Evolutionary conservation across 2,329 filamentous ascomycete genomes (phyloP).

Genomic region (Plectosphaerella sp.): DNA sequence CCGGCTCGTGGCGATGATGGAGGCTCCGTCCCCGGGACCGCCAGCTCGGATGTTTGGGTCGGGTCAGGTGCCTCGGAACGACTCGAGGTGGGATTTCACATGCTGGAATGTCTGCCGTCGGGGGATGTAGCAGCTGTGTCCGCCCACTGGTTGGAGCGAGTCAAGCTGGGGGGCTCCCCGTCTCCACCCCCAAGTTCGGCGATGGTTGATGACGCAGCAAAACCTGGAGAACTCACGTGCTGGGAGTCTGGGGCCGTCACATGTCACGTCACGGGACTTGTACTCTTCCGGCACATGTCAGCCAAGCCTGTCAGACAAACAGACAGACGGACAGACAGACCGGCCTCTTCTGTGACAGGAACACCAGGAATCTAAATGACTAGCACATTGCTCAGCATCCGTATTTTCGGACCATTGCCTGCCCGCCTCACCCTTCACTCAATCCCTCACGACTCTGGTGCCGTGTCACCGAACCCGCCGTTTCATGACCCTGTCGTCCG

Average conservation of each 20-base stretch:
- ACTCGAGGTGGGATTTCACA: slow-evolving; percentile 2
- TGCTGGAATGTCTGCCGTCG: slow-evolving; percentile 1
- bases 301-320: too few species aligned
- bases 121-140: background rate
- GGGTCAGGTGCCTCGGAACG: slow-evolving; percentile 1
- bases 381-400: too few species aligned
- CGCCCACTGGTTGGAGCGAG: background rate
- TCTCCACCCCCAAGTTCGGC: background rate
- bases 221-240: background rate
- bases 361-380: too few species aligned
- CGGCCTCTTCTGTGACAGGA: too few species aligned
- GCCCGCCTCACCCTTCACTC: too few species aligned
- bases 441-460: too few species aligned
- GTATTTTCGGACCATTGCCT: too few species aligned
- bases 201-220: background rate
- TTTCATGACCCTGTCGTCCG: too few species aligned
- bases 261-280: background rate
- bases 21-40: background rate
- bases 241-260: background rate
- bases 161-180: too few species aligned
- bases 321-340: too few species aligned
- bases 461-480: too few species aligned
- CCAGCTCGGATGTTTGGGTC: slow-evolving; percentile 2
- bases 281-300: too few species aligned
- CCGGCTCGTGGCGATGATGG: slow-evolving; percentile 1